Conservation (phyloP, 495 filamentous ascomycete genomes). For the Cercophora sp. region DNA sequence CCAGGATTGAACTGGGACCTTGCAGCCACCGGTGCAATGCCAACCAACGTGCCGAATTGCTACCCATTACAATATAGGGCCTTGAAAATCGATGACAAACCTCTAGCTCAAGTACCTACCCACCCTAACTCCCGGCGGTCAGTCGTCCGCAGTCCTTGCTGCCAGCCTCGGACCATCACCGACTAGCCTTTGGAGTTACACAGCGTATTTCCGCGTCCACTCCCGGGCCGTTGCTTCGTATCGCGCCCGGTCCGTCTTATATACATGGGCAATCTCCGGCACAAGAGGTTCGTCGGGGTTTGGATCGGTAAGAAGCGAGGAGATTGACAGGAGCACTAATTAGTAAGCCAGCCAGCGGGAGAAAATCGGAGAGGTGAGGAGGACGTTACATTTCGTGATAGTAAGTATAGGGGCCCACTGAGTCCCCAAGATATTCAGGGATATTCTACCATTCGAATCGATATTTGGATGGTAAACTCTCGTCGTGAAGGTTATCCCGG, state of each 20-base stretch:
- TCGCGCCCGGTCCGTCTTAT: slow-evolving; percentile 94
- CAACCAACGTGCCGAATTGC: no score
- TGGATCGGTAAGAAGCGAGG: slow-evolving; percentile 98
- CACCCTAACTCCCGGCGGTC: no score
- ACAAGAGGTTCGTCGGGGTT: slow-evolving; percentile 98
- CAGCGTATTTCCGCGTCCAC: slow-evolving; percentile 99
- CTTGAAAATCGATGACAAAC: no score
- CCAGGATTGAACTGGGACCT: no score
- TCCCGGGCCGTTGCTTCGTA: slow-evolving; percentile 97
- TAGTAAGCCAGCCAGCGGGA: slow-evolving; percentile 3
- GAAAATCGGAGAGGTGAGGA: neutral
- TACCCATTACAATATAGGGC: no score
- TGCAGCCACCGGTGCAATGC: no score
- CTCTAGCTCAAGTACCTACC: no score
- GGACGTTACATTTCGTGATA: slow-evolving; percentile 87
- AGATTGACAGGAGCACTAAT: slow-evolving; percentile 92
- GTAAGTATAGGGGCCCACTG: slow-evolving; percentile 99
- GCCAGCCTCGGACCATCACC: no score
- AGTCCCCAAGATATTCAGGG: slow-evolving; percentile 94
- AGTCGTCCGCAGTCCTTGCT: no score
- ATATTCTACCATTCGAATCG: slow-evolving; percentile 99
- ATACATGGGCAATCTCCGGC: slow-evolving; percentile 97
- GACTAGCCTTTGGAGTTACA: slow-evolving; percentile 51
- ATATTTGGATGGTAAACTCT: slow-evolving; percentile 99
- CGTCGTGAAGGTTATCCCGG: slow-evolving; percentile 99